Evolutionary conservation across 2,329 filamentous ascomycete genomes (phyloP), one percentile per base, ranked within the genome.

Genomic region (Camillea tinctor): DNA sequence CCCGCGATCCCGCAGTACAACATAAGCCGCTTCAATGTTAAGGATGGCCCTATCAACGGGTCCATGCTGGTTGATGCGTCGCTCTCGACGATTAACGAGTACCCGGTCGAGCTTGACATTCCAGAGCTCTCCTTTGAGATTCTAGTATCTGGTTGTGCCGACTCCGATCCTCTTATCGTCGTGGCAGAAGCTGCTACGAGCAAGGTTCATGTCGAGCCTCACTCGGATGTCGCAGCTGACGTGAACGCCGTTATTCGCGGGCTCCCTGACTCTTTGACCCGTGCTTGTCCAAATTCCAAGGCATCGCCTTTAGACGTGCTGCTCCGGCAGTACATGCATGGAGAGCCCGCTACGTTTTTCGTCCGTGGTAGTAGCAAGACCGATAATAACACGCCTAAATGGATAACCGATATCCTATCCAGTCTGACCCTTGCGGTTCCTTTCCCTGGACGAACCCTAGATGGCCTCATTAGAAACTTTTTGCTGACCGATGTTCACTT

Each of bases 401-500:
- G 95, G 95, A 84, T 97, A 53, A 84, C 85, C 15, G 87, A 93
- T 55, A 82, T 99, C 21, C 79, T 98, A 44, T 87, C 88, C 52
- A 92, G 90, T 66, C 85, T 98, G 56, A 93, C 89, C 0, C 82
- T 98, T 0, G 93, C 93, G 2, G 80, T 98, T 6, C 90, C 92
- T 5, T 90, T 98, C 63, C 91, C 92, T 0, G 92, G 92, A 4
- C 86, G 88, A 60, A 88, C 88, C 0, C 88, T 97, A 68, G 92
- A 93, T 65, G 88, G 90, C 65, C 78, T 97, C 17, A 90, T 99
- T 72, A 89, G 88, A 67, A 94, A 95, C 67, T 97, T 98, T 72
- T 90, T 92, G 21, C 79, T 98, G 65, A 86, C 88, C 1, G 85
- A 97, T 71, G 92, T 96, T 49, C 87, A 96, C 69, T 97, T 99